Evolutionary conservation across 2,329 filamentous ascomycete species (phyloP).

Genomic region (Colletotrichum musae): DNA sequence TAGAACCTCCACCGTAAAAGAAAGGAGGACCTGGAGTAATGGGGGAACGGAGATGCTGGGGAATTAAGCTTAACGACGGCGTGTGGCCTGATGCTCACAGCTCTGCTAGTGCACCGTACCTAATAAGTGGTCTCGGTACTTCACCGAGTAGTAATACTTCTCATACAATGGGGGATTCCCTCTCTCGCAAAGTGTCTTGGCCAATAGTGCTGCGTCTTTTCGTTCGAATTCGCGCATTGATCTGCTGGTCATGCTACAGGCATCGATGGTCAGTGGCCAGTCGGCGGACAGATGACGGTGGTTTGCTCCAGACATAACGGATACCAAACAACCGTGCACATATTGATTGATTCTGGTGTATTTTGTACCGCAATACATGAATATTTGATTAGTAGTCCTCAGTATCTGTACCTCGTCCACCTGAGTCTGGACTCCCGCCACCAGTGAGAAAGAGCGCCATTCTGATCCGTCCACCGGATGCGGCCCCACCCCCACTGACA

Average conservation of each 20-base stretch:
- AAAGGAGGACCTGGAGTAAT: not conserved
- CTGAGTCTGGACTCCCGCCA: not conserved
- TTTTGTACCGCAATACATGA: too few relatives aligned
- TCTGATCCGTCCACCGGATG: not conserved
- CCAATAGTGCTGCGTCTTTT: slow-evolving; percentile 11
- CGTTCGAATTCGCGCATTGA: slow-evolving; percentile 25
- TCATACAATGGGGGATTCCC: not conserved
- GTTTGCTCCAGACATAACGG: not conserved
- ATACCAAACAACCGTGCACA: too few relatives aligned
- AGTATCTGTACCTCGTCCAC: not conserved
- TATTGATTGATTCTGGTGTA: too few relatives aligned
- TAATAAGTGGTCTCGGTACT: not conserved
- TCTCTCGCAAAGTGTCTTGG: slow-evolving; percentile 11
- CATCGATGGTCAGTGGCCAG: not conserved
- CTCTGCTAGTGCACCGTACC: not conserved
- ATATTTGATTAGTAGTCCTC: too few relatives aligned
- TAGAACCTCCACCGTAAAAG: slow-evolving; percentile 28
- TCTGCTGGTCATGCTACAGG: slow-evolving; percentile 1
- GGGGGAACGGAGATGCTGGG: slow-evolving; percentile 14
- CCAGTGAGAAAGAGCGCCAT: not conserved
- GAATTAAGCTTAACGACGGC: slow-evolving; percentile 39
- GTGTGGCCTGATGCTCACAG: slow-evolving; percentile 24
- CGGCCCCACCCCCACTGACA: slow-evolving; percentile 24
- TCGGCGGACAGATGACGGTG: not conserved
- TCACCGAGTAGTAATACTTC: too few relatives aligned